Conservation (phyloP, 257 asterid genomes). For the Solanum habrochaites region DNA sequence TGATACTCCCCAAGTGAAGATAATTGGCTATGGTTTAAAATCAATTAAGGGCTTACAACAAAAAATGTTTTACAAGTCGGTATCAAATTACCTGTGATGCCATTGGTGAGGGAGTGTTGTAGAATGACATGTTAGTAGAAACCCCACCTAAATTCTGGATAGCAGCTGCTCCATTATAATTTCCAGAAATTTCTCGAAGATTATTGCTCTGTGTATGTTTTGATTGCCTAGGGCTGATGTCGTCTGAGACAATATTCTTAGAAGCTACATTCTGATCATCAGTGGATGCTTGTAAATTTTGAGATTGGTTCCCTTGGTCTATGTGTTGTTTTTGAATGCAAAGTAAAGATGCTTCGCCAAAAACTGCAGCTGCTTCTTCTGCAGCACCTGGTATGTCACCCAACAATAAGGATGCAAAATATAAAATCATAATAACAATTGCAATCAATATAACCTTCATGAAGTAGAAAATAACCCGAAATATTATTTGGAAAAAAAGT, state of each 20-base stretch:
- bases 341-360: conserved; percentile 69
- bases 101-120: conserved; percentile 85
- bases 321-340: conserved; percentile 61
- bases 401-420: conserved; percentile 7
- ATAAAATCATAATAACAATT: background rate
- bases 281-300: conserved; percentile 28
- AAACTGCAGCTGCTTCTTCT: conserved; percentile 76
- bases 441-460: background rate
- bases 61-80: background rate
- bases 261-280: conserved; percentile 43
- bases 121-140: conserved; percentile 47
- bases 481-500: background rate
- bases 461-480: background rate
- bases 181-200: conserved; percentile 59
- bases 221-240: conserved; percentile 60
- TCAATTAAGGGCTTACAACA: background rate
- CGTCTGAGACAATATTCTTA: conserved; percentile 40
- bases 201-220: conserved; percentile 42
- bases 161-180: conserved; percentile 38
- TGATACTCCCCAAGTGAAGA: background rate
- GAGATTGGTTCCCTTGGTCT: conserved; percentile 37
- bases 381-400: conserved; percentile 61
- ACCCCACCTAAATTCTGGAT: conserved; percentile 46
- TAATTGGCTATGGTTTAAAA: background rate
- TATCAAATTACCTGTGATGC: conserved; percentile 23